A percentile compares a stretch with the other conserved stretches of the same genome.
These are phyloP conservation scores for button mushroom (Agaricus bisporus) DNA, from an alignment of 768 basidiomycete species.

Conservation along the genomic window DNA sequence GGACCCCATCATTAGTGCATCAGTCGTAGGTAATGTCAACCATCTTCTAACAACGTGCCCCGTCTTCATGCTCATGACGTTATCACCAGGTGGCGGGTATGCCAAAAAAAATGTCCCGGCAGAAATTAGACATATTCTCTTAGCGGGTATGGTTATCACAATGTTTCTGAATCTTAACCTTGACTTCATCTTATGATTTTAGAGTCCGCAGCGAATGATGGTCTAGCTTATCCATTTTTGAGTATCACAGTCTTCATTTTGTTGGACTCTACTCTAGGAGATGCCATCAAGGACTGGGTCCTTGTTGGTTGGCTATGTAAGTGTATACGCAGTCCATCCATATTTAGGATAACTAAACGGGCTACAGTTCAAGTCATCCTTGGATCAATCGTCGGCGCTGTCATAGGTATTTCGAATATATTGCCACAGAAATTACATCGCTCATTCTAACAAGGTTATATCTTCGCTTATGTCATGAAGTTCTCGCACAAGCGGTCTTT, in stretches of 20 bases:
- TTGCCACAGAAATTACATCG: too few relatives aligned
- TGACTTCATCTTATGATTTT: not conserved
- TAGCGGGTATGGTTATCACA: slow-evolving; percentile 33
- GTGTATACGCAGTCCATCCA: slow-evolving; percentile 17
- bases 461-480: slow-evolving; percentile 32
- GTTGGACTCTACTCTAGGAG: slow-evolving; percentile 52
- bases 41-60: not conserved
- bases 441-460: not conserved
- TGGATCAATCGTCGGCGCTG: too few relatives aligned
- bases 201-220: slow-evolving; percentile 95
- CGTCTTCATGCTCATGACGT: not conserved
- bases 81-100: slow-evolving; percentile 54
- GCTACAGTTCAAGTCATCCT: not conserved
- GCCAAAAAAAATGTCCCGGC: slow-evolving; percentile 64
- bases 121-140: slow-evolving; percentile 74
- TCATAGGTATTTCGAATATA: too few relatives aligned
- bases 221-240: slow-evolving; percentile 91
- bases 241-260: slow-evolving; percentile 82
- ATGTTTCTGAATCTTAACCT: not conserved
- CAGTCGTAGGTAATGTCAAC: slow-evolving; percentile 55
- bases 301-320: slow-evolving; percentile 78
- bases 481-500: slow-evolving; percentile 37
- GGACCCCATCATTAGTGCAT: slow-evolving; percentile 89
- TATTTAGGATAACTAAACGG: not conserved
- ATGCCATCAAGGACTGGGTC: slow-evolving; percentile 81